These are phyloP conservation scores for Termitomyces sp. DNA, from an alignment of 768 basidiomycete genomes.

Conservation along the genomic window DNA sequence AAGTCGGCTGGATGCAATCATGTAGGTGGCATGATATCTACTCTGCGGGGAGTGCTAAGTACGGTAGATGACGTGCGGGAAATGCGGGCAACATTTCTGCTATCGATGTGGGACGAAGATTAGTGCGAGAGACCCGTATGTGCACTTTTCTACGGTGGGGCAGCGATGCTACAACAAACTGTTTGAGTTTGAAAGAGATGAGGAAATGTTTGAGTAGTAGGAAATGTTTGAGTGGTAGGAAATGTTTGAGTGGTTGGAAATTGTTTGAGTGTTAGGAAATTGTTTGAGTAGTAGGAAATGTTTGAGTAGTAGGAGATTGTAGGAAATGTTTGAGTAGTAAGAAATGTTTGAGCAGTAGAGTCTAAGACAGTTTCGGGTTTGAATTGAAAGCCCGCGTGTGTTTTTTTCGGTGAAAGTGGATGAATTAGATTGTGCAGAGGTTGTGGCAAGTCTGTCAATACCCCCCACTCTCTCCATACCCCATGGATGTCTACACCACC, in stretches of 20 bases:
- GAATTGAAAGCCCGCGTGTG: constrained; percentile 36
- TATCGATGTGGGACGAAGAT: constrained; percentile 68
- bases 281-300: constrained; percentile 6
- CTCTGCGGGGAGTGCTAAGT: neutral
- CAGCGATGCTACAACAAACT: constrained; percentile 55
- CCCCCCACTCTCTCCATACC: constrained; percentile 41
- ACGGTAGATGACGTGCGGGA: constrained; percentile 70
- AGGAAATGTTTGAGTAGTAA: constrained; percentile 7
- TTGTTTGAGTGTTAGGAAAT: constrained; percentile 47
- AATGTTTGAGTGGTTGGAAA: constrained; percentile 25
- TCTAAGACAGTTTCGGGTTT: constrained; percentile 14
- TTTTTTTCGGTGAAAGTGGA: constrained; percentile 12
- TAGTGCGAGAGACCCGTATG: constrained; percentile 46
- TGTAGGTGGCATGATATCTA: constrained; percentile 36
- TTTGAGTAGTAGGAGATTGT: constrained; percentile 15
- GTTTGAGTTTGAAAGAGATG: constrained; percentile 47
- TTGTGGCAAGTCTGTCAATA: constrained; percentile 47
- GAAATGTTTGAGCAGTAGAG: too few species aligned
- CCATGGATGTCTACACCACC: constrained; percentile 93
- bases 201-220: constrained; percentile 7
- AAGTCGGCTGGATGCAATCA: constrained; percentile 85
- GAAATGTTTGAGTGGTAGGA: too few species aligned
- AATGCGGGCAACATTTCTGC: constrained; percentile 76
- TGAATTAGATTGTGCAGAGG: constrained; percentile 1
- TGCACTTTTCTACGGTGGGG: constrained; percentile 57